These are phyloP conservation scores for Bruguiera sexangula DNA, from an alignment of 345 rosid genomes.

Conservation along the genomic window DNA sequence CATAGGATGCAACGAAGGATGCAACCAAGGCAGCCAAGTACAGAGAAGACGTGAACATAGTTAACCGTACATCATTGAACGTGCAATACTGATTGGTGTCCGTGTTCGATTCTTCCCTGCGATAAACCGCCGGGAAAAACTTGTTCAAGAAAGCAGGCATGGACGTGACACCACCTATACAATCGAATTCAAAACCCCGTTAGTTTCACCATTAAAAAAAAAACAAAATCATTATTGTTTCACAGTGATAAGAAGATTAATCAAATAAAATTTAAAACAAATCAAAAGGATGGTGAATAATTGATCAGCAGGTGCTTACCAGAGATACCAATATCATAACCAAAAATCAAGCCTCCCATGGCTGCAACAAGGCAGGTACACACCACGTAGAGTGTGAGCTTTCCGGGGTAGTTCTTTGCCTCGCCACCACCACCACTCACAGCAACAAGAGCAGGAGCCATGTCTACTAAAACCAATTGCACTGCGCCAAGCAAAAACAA, in stretches of 20 bases:
- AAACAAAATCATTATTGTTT: neutral
- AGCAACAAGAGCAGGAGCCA: too few species aligned
- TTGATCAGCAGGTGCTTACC: slow-evolving; percentile 8
- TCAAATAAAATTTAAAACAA: neutral
- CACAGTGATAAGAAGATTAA: too few species aligned
- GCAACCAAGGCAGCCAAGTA: slow-evolving; percentile 19
- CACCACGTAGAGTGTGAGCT: neutral
- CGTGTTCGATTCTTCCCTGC: slow-evolving; percentile 3
- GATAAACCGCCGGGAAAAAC: slow-evolving; percentile 45
- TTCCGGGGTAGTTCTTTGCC: neutral
- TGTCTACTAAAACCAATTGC: too few species aligned
- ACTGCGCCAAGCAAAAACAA: too few species aligned
- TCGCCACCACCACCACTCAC: too few species aligned
- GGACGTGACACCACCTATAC: slow-evolving; percentile 49
- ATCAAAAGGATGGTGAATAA: neutral
- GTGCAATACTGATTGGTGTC: slow-evolving; percentile 13
- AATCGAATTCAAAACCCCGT: neutral
- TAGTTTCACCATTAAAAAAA: neutral
- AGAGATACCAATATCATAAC: slow-evolving; percentile 43
- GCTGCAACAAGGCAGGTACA: slow-evolving; percentile 11
- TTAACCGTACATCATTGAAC: neutral
- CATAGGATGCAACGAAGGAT: slow-evolving; percentile 5
- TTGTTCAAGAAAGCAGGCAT: slow-evolving; percentile 43
- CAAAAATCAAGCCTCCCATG: slow-evolving; percentile 38
- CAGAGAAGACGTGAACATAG: slow-evolving; percentile 15